Conservation (phyloP, 495 filamentous ascomycete species). For the Xylaria palmicola region DNA sequence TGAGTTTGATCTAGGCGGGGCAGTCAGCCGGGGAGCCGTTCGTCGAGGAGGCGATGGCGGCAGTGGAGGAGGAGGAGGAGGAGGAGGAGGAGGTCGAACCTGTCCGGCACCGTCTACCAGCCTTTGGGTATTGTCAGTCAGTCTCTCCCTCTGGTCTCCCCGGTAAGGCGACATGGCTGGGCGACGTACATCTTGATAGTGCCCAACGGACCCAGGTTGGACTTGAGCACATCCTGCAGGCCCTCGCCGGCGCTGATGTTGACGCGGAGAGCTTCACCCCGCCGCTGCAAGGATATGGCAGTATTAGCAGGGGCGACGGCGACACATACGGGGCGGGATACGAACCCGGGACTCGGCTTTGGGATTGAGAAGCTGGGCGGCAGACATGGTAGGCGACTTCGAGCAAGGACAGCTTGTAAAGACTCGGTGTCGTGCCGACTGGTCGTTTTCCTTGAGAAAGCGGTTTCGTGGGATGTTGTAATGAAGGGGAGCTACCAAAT, state of each 20-base stretch:
- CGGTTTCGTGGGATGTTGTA: constrained; percentile 7
- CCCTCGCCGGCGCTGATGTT: constrained; percentile 97
- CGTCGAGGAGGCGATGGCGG: constrained; percentile 8
- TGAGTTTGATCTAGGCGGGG: constrained; percentile 82
- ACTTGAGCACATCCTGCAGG: constrained; percentile 93
- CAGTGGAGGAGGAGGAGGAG: constrained; percentile 5
- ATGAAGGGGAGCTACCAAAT: constrained; percentile 7
- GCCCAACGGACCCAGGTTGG: constrained; percentile 88
- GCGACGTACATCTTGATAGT: constrained; percentile 88
- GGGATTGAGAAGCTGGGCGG: constrained; percentile 94
- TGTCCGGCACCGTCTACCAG: constrained; percentile 92
- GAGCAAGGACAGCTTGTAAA: neutral
- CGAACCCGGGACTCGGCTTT: constrained; percentile 95
- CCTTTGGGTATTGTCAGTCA: constrained; percentile 53
- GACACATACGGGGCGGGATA: constrained; percentile 18
- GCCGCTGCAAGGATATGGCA: constrained; percentile 61
- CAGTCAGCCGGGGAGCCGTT: constrained; percentile 15
- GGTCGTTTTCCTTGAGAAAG: neutral
- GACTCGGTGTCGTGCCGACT: neutral
- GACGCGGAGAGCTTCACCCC: constrained; percentile 91
- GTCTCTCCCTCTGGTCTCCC: neutral
- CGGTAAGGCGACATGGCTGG: neutral
- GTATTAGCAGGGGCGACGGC: constrained; percentile 30
- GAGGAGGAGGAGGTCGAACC: constrained; percentile 53
- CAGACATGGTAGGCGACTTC: constrained; percentile 59